Evolutionary conservation across 1,284 basidiomycete species (phyloP).

Genomic region (Trametes polyzona): DNA sequence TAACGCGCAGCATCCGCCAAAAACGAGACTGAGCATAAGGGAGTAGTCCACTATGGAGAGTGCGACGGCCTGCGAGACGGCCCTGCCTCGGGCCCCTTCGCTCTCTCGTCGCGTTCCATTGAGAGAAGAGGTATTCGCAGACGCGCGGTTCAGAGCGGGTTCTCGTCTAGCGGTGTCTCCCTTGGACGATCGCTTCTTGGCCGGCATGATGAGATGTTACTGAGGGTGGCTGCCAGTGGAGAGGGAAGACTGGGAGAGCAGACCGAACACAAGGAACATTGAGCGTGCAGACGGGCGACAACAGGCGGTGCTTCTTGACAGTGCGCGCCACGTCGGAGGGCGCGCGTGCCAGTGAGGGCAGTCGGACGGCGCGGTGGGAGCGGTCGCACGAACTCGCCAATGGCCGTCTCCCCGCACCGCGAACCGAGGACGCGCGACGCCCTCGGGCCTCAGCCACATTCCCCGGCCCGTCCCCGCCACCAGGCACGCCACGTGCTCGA

Average conservation of each 20-base stretch:
- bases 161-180: too few species aligned
- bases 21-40: slow-evolving; percentile 59
- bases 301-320: not conserved
- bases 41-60: slow-evolving; percentile 53
- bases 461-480: not conserved
- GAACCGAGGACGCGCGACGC: too few species aligned
- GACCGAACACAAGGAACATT: not conserved
- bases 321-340: not conserved
- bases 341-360: not conserved
- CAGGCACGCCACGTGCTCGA: not conserved
- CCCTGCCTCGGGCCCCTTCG: not conserved
- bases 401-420: too few species aligned
- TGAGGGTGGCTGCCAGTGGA: not conserved
- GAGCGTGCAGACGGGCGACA: not conserved
- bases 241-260: not conserved
- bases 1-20: slow-evolving; percentile 84
- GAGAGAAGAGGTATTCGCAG: not conserved
- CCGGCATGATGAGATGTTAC: not conserved
- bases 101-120: not conserved
- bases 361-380: not conserved
- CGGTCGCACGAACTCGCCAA: not conserved
- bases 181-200: not conserved
- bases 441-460: not conserved
- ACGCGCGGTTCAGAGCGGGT: not conserved
- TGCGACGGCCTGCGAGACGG: slow-evolving; percentile 24